These are phyloP conservation scores for Calvatia gigantea DNA, from an alignment of 768 basidiomycete genomes.

Conservation along the genomic window DNA sequence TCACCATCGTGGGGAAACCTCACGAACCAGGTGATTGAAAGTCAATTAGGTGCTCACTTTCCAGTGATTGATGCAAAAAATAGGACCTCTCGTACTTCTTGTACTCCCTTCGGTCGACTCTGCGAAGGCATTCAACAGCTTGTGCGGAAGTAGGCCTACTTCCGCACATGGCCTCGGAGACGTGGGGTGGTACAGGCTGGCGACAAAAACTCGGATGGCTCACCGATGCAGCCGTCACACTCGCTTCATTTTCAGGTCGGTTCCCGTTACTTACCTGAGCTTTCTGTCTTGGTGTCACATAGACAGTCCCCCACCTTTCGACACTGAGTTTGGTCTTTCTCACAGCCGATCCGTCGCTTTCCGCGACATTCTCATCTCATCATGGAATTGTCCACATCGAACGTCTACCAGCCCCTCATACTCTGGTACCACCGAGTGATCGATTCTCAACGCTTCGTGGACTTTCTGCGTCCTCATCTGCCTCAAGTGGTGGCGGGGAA, in stretches of 20 bases:
- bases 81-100: constrained; percentile 76
- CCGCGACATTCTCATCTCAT: constrained; percentile 72
- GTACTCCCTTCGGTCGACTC: constrained; percentile 55
- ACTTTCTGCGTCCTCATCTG: constrained; percentile 51
- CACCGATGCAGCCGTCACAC: constrained; percentile 68
- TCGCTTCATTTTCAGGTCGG: constrained; percentile 77
- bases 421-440: constrained; percentile 75
- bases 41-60: constrained; percentile 1
- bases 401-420: constrained; percentile 69
- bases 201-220: constrained; percentile 75
- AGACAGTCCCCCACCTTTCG: not conserved
- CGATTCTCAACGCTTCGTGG: constrained; percentile 83
- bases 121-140: constrained; percentile 54
- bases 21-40: constrained; percentile 43
- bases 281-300: not conserved
- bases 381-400: constrained; percentile 84
- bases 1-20: constrained; percentile 70
- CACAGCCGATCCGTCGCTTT: constrained; percentile 74
- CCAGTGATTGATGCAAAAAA: constrained; percentile 5
- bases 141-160: constrained; percentile 71
- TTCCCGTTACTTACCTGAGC: constrained; percentile 5
- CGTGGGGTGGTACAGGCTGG: constrained; percentile 68
- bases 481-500: constrained; percentile 71
- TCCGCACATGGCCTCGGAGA: constrained; percentile 55
- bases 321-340: not conserved